Evolutionary conservation across 345 rosid species (phyloP).

Genomic region (Moricandia moricandioides): DNA sequence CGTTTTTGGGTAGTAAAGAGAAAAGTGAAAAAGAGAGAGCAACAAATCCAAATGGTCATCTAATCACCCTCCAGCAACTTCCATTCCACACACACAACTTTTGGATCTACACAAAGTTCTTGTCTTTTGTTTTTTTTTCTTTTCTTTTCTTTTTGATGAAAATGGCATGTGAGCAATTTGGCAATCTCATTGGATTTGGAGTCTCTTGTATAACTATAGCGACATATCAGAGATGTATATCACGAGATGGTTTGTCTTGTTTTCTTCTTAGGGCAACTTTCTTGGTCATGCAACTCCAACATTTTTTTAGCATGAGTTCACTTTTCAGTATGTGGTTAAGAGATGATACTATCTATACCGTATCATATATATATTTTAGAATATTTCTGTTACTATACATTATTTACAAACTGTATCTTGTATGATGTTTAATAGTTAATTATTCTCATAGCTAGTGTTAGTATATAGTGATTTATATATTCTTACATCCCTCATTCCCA

Average conservation of each 20-base stretch:
- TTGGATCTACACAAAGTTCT: slow-evolving; percentile 14
- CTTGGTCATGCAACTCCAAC: not conserved
- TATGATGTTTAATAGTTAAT: too few relatives aligned
- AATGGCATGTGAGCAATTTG: not conserved
- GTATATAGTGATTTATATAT: not conserved
- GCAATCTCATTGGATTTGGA: slow-evolving; percentile 8
- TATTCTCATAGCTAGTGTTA: not conserved
- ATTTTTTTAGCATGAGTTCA: not conserved
- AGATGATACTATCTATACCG: not conserved
- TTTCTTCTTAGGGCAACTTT: not conserved
- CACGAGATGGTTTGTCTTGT: not conserved
- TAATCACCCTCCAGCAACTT: slow-evolving; percentile 37
- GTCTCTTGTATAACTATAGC: not conserved
- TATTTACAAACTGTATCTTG: too few relatives aligned
- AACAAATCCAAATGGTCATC: slow-evolving; percentile 37
- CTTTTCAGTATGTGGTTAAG: not conserved
- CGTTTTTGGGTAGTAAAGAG: slow-evolving; percentile 26
- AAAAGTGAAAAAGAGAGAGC: slow-evolving; percentile 12
- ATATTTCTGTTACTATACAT: too few relatives aligned
- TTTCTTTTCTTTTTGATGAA: not conserved
- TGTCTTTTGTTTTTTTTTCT: not conserved
- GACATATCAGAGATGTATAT: not conserved
- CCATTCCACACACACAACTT: slow-evolving; percentile 8
- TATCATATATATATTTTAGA: not conserved
- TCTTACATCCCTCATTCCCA: not conserved